phyloP scores from a whole-genome alignment of 345 rosid species.

The Pistacia integerrima region DNA sequence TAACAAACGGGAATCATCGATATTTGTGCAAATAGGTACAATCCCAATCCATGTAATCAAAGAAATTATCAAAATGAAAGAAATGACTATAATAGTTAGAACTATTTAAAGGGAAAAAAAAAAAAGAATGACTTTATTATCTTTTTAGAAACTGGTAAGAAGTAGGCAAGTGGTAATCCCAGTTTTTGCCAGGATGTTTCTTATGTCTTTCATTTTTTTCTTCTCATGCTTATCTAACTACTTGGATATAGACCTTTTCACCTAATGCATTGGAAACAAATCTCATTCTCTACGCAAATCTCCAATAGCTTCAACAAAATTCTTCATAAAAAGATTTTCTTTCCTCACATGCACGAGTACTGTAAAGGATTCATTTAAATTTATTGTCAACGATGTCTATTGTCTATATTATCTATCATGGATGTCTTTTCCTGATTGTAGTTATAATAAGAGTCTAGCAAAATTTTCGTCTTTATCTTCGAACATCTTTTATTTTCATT shows the following conservation, averaged over 20 bases:
- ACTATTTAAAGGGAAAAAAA: background rate
- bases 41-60: too few species aligned
- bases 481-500: too few species aligned
- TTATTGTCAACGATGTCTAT: background rate
- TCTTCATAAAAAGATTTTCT: background rate
- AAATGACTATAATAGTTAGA: background rate
- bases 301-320: background rate
- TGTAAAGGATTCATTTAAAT: too few species aligned
- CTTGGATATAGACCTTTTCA: background rate
- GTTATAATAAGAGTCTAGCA: background rate
- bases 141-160: conserved; percentile 5
- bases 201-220: background rate
- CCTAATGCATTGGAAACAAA: background rate
- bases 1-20: too few species aligned
- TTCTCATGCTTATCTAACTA: background rate
- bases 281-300: background rate
- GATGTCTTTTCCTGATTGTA: background rate
- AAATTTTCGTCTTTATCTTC: background rate
- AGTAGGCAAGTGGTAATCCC: background rate
- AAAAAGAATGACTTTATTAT: background rate
- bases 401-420: too few species aligned
- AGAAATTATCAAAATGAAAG: too few species aligned
- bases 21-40: too few species aligned
- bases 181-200: conserved; percentile 5
- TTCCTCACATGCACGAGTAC: background rate